Conservation (phyloP, 2,329 filamentous ascomycete genomes). For the Pseudogymnoascus sp. region DNA sequence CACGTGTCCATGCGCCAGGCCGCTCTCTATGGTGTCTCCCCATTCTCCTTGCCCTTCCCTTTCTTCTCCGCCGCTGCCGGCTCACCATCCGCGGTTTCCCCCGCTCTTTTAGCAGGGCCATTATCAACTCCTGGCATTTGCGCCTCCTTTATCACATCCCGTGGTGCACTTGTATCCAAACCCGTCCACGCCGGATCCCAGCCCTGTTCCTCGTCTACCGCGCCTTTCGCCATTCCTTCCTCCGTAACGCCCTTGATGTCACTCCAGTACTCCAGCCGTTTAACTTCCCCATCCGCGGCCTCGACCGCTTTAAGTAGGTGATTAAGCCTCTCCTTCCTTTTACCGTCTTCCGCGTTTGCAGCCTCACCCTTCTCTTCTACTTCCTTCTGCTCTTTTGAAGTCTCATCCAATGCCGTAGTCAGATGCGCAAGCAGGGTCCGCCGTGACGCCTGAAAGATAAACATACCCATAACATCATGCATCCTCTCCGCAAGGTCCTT, state of each 20-base stretch:
- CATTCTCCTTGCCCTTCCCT: neutral
- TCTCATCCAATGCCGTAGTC: conserved; percentile 53
- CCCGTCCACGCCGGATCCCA: conserved; percentile 26
- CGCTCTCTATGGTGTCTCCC: neutral
- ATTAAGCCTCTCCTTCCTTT: conserved; percentile 42
- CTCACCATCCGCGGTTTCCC: neutral
- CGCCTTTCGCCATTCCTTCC: conserved; percentile 32
- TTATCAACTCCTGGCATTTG: conserved; percentile 18
- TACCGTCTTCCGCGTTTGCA: conserved; percentile 27
- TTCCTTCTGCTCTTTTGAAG: conserved; percentile 41
- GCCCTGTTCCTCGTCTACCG: conserved; percentile 24
- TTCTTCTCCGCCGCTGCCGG: neutral
- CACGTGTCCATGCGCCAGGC: neutral
- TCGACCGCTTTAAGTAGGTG: conserved; percentile 68
- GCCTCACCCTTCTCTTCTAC: conserved; percentile 23
- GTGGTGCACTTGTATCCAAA: conserved; percentile 26
- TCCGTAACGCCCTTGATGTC: conserved; percentile 66
- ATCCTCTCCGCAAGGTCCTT: conserved; percentile 68
- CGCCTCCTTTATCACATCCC: conserved; percentile 23
- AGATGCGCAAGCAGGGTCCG: conserved; percentile 67
- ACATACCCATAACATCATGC: conserved; percentile 75
- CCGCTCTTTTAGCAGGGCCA: neutral
- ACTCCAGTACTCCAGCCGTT: conserved; percentile 79
- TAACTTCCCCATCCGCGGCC: conserved; percentile 74
- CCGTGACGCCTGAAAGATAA: conserved; percentile 85